phyloP scores from a whole-genome alignment of 768 basidiomycete species.

The Tephrocybe sp. region DNA sequence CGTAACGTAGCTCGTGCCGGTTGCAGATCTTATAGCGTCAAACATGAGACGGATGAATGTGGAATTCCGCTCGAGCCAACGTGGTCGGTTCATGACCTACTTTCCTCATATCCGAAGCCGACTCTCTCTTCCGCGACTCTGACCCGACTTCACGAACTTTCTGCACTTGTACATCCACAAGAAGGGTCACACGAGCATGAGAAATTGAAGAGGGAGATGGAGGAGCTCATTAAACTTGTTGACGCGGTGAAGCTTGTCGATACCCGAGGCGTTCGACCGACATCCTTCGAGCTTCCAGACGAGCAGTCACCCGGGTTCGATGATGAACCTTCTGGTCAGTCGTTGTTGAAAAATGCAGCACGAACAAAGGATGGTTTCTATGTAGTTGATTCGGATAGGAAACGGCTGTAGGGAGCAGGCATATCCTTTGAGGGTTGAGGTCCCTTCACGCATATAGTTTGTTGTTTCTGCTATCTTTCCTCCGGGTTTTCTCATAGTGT shows the following conservation, averaged over 20 bases:
- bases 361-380: constrained; percentile 57
- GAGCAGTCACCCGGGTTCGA: constrained; percentile 19
- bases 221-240: constrained; percentile 73
- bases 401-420: constrained; percentile 11
- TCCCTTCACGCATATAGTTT: not conserved
- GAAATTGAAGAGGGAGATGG: constrained; percentile 56
- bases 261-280: constrained; percentile 33
- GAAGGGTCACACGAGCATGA: constrained; percentile 54
- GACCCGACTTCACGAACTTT: constrained; percentile 64
- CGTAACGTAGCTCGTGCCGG: constrained; percentile 10
- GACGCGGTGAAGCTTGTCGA: constrained; percentile 76
- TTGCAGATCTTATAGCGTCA: constrained; percentile 7
- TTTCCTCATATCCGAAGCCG: constrained; percentile 77
- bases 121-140: constrained; percentile 57
- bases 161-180: constrained; percentile 69
- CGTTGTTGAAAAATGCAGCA: constrained; percentile 51
- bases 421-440: not conserved
- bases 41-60: constrained; percentile 46
- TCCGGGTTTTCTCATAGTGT: too few species aligned
- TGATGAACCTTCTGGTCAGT: constrained; percentile 29
- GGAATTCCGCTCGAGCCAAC: constrained; percentile 69
- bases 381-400: constrained; percentile 56
- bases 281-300: constrained; percentile 33
- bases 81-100: constrained; percentile 78
- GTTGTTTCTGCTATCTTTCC: not conserved